Evolutionary conservation across 495 filamentous ascomycete genomes (phyloP), one percentile per base, ranked within the genome.

Genomic region (Hypomontagnella submonticulosa): DNA sequence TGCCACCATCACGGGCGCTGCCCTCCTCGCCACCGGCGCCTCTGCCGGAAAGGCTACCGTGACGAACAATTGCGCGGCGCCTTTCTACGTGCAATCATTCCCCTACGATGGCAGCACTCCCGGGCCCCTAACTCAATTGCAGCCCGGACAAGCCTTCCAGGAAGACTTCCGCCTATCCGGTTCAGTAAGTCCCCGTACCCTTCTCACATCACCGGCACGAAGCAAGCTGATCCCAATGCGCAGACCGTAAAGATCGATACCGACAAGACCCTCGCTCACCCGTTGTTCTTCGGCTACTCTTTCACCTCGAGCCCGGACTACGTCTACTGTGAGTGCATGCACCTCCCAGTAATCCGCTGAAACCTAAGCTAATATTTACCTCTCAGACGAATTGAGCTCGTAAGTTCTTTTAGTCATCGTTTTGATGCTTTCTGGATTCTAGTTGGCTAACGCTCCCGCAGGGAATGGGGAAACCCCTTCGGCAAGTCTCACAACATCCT

Each of bases 221-320:
- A n/a, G 30, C 27, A 48, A 53, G 10, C 63, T 70, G 49, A 73
- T 43, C 32, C 12, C 12, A 15, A 37, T 58, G 18, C 11, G n/a
- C 23, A 73, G 70, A 73, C 71, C 15, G 60, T 78, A 15, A 80
- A 71, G 40, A 77, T 80, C 18, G 77, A 60, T 0, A 74, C 57
- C 0, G 76, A 69, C 52, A 75, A 67, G 23, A 75, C 71, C 33
- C 70, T 75, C 34, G 58, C 37, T 52, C 19, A 3, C 13, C 71
- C 71, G 5, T 57, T 73, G 1, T 73, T 73, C 71, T 71, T 73
- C 71, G 71, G 71, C 40, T 73, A 73, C 61, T 73, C 71, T 1
- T 73, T 71, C 61, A 50, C 30, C 61, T 23, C 56, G 0, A 68
- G 56, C 64, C 67, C 67, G 3, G 59, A 71, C 57, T 71, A 68